Evolutionary conservation across 805 yeast genomes (phyloP), one percentile per base, ranked within the genome.

Genomic region (Saccharomycopsis sp.): DNA sequence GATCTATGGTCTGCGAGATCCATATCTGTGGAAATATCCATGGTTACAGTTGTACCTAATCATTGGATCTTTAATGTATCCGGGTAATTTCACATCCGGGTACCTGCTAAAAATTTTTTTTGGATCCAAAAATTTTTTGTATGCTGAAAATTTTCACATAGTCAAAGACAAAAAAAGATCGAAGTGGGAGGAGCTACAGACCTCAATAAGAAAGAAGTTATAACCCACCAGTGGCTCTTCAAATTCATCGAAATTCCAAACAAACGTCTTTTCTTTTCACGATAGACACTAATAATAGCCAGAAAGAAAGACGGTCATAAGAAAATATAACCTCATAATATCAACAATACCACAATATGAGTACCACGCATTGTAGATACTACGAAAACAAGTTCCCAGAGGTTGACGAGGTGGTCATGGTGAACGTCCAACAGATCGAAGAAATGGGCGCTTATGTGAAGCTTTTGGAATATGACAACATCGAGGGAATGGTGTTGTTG

Each of bases 401-500:
- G 75, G 96, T 94, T 69, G 99, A 94, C 67, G 99, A 94, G 73
- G 96, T 94, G 66, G 98, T 94, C 64, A 93, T 94, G 96, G 99
- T 94, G 71, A 94, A 94, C 75, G 99, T 94, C 66, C 96, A 89
- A 74, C 96, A 89, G 73, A 94, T 94, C 67, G 99, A 98, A 66
- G 99, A 94, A 74, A 94, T 94, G 99, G 99, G 99, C 61, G 99
- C 99, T 14, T 94, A 94, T 73, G 96, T 94, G 64, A 93, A 91
- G 74, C 80, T 94, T 64, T 81, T 94, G 64, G 99, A 94, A 75
- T 94, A 94, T 71, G 98, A 94, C 76, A 94, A 93, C 73, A 93
- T 94, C 70, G 99, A 94, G 76, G 99, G 99, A 69, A 94, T 94
- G 99, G 96, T 94, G 59, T 79, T 94, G 65, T 82, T 94, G 68